Base-by-base conservation (phyloP, 495 filamentous ascomycete species). In the Lasiosphaeria miniovina region DNA sequence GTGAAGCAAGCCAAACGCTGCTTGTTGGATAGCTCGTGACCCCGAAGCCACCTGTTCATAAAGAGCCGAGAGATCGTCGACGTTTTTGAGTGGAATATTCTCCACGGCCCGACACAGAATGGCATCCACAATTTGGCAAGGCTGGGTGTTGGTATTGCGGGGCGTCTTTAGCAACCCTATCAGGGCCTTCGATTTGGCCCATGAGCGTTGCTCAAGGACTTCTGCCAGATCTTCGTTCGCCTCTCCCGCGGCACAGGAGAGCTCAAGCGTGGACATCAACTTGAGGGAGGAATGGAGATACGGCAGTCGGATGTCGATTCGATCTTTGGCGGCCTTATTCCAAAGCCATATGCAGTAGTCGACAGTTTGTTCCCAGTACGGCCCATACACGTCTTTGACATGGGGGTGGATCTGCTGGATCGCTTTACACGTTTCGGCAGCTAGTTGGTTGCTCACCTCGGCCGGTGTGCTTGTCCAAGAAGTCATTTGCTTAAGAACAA, bases 181-280 rank as follows among this genome's bases (percentile, higher is more conserved):
- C 11, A 97, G 67, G 6, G 77, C 81, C 46, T 75, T 72, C 31
- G 82, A 82, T 3, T 86, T 75, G 0, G 67, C 65, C 10, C 70
- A 61, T 15, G 78, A 74, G 12, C 74, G 77, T 32, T 84, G 79
- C 32, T 75, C 75, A 76, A 91, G 85, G 4, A 83, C 83, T 62
- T 98, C 93, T 8, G 84, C 72, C 3, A 96, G 81, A 69, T 98
- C 93, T 67, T 97, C 93, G 66, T 97, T 97, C 17, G 85, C 74
- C 6, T 90, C 87, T 34, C 77, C 73, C 6, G 88, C 69, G 11
- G 75, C 78, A 24, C 24, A 24, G 24, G 24, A 24, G 24, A 24
- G 24, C 59, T 82, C 79, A 31, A 96, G 66, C 4, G 77, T 72
- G 11, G 75, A 71, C 57, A 89, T 85, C 0, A 99, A 80, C 66